A percentile compares a stretch with the other conserved stretches of the same genome.
These are phyloP conservation scores for Wickerhamomyces chambardii DNA, from an alignment of 805 yeast species.

Conservation along the genomic window DNA sequence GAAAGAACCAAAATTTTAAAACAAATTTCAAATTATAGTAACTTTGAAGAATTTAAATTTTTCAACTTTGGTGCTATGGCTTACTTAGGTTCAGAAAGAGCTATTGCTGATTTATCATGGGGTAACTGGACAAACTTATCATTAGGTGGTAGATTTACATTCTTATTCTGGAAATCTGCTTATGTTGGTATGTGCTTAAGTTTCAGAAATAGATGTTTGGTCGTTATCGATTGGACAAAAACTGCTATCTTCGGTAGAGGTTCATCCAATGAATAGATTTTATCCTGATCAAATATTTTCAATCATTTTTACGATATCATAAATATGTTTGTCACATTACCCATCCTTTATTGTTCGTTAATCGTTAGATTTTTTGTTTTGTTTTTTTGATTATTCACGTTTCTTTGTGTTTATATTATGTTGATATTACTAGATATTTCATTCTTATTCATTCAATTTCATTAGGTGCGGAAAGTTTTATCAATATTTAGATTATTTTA, in stretches of 20 bases:
- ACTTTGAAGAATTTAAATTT: conserved; percentile 61
- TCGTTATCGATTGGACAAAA: conserved; percentile 84
- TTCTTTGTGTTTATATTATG: too few relatives aligned
- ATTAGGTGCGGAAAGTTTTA: too few relatives aligned
- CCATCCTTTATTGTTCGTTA: too few relatives aligned
- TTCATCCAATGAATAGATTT: conserved; percentile 25
- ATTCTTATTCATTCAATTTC: too few relatives aligned
- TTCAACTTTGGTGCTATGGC: conserved; percentile 91
- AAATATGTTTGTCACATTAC: too few relatives aligned
- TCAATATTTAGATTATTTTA: too few relatives aligned
- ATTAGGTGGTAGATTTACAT: conserved; percentile 80
- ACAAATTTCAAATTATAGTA: conserved; percentile 31
- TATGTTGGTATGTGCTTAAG: conserved; percentile 90
- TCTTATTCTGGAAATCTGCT: conserved; percentile 91
- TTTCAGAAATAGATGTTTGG: conserved; percentile 80
- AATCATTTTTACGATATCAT: too few relatives aligned
- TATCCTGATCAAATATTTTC: too few relatives aligned
- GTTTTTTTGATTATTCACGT: too few relatives aligned
- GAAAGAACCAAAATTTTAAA: conserved; percentile 24
- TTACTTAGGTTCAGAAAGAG: conserved; percentile 87
- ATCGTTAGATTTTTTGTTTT: too few relatives aligned
- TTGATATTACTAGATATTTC: too few relatives aligned
- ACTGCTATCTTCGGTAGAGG: conserved; percentile 88
- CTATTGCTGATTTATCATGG: conserved; percentile 84
- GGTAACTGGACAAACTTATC: conserved; percentile 75